Conservation (phyloP, 164 flowering plant species). For the Nelumbo lutea region DNA sequence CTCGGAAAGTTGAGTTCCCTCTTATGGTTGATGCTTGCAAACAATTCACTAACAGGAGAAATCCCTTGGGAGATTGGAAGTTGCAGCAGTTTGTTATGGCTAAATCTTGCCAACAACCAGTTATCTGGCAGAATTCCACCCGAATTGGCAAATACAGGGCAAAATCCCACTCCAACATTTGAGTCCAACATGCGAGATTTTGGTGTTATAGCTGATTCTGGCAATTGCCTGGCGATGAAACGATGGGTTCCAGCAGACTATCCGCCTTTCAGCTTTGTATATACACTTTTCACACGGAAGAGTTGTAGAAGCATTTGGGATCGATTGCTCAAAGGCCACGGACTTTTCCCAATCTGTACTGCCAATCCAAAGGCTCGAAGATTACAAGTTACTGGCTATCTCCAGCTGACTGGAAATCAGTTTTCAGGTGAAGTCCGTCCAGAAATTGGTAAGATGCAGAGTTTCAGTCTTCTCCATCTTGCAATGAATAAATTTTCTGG, state of each 20-base stretch:
- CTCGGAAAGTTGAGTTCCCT: slow-evolving; percentile 70
- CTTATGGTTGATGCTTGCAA: slow-evolving; percentile 87
- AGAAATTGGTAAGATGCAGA: slow-evolving; percentile 56
- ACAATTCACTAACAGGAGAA: slow-evolving; percentile 54
- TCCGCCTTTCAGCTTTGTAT: slow-evolving; percentile 83
- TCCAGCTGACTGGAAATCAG: slow-evolving; percentile 65
- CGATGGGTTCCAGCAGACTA: slow-evolving; percentile 90
- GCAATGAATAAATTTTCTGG: slow-evolving; percentile 54
- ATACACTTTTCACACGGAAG: slow-evolving; percentile 55
- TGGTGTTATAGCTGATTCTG: slow-evolving; percentile 46
- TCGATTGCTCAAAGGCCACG: slow-evolving; percentile 54
- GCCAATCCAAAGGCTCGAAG: slow-evolving; percentile 32
- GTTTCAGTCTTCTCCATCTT: slow-evolving; percentile 61
- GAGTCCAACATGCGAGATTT: slow-evolving; percentile 25
- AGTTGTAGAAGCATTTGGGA: slow-evolving; percentile 70
- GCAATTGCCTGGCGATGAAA: slow-evolving; percentile 72
- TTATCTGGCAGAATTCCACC: slow-evolving; percentile 57
- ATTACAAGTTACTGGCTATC: slow-evolving; percentile 56
- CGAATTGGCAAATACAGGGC: slow-evolving; percentile 56
- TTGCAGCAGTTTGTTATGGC: slow-evolving; percentile 79
- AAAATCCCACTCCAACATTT: slow-evolving; percentile 48
- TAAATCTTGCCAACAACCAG: slow-evolving; percentile 75
- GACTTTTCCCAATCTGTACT: slow-evolving; percentile 56
- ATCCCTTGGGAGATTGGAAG: slow-evolving; percentile 80
- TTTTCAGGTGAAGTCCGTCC: slow-evolving; percentile 58